Evolutionary conservation across 192 early-diverging fungal genomes (phyloP).

Genomic region (Glomus cerebriforme): DNA sequence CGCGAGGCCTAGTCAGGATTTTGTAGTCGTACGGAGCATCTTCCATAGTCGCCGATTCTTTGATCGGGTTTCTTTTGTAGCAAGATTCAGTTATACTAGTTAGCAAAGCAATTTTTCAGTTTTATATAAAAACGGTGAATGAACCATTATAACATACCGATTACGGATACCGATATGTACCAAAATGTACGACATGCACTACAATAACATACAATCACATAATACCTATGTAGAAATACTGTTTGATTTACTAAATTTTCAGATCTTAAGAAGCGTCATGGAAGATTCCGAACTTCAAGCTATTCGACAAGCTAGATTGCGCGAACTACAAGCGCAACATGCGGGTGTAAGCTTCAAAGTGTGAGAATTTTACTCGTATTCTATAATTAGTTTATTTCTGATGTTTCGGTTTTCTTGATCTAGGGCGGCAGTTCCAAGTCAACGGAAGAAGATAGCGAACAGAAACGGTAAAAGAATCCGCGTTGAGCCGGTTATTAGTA

Average conservation of each 20-base stretch:
- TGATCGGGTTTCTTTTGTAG: not conserved
- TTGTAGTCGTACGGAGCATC: constrained; percentile 24
- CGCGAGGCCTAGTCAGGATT: constrained; percentile 14
- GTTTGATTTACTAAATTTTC: no score
- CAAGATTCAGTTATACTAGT: no score
- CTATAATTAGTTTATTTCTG: not conserved
- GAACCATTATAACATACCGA: not conserved
- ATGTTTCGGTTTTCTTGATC: not conserved
- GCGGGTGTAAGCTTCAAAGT: not conserved
- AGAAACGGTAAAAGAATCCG: constrained; percentile 29
- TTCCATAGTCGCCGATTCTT: constrained; percentile 17
- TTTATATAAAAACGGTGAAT: not conserved
- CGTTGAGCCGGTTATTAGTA: not conserved
- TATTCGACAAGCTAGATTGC: constrained; percentile 31
- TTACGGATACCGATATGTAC: not conserved
- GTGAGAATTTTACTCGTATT: not conserved
- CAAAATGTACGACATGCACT: not conserved
- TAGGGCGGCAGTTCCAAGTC: not conserved
- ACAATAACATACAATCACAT: not conserved
- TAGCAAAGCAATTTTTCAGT: not conserved
- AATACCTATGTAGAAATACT: no score
- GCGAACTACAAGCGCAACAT: constrained; percentile 16
- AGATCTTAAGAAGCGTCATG: not conserved
- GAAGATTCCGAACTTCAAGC: constrained; percentile 34
- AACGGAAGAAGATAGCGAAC: constrained; percentile 17